These are phyloP conservation scores for Pezicula radicicola DNA, from an alignment of 2,329 filamentous ascomycete species.

Conservation along the genomic window DNA sequence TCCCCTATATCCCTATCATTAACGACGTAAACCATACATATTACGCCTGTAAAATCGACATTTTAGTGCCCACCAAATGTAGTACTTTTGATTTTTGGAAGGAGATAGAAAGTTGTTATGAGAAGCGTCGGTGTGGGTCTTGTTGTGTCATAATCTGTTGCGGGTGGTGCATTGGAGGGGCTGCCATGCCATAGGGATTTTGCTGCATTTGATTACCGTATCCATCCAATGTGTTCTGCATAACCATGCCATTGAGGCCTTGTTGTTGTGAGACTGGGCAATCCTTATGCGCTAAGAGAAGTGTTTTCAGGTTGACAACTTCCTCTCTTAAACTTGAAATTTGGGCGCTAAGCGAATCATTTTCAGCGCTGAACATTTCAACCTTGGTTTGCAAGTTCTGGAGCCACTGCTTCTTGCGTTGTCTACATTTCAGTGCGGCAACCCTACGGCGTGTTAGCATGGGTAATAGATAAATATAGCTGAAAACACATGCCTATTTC, in stretches of 20 bases:
- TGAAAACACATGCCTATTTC: conserved; percentile 71
- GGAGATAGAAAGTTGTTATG: conserved; percentile 28
- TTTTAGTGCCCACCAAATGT: neutral
- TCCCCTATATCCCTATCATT: too few relatives aligned
- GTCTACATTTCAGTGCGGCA: conserved; percentile 92
- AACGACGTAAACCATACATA: neutral
- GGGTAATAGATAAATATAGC: neutral
- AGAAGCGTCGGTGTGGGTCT: conserved; percentile 47
- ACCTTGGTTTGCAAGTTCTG: conserved; percentile 93
- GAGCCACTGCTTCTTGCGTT: conserved; percentile 98
- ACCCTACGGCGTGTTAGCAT: conserved; percentile 56
- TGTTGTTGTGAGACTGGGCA: conserved; percentile 91
- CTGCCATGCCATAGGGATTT: conserved; percentile 55
- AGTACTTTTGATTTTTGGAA: neutral
- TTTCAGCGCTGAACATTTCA: conserved; percentile 87
- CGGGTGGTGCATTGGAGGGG: conserved; percentile 1
- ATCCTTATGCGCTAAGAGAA: conserved; percentile 92
- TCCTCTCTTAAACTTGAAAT: conserved; percentile 86
- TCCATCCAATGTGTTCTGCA: conserved; percentile 41
- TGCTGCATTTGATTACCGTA: conserved; percentile 36
- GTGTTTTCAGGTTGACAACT: conserved; percentile 89
- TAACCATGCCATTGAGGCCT: conserved; percentile 40
- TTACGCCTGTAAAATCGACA: neutral
- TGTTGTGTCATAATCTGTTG: conserved; percentile 8
- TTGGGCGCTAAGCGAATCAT: conserved; percentile 80